Evolutionary conservation across 805 yeast genomes (phyloP).

Genomic region (Saccharomycopsis selenospora): DNA sequence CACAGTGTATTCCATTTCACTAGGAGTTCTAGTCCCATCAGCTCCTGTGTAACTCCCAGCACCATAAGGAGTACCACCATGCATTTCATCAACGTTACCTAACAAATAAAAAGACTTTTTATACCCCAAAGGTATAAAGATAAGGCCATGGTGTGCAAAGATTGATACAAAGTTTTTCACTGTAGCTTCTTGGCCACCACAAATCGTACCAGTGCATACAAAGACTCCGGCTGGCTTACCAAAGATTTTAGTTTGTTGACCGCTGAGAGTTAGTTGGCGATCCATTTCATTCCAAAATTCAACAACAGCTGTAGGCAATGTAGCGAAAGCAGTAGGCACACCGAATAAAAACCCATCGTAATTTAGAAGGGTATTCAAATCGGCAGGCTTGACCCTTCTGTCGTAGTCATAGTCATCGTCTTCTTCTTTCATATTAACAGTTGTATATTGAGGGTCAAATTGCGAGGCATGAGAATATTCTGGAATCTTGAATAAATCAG

Average conservation of each 20-base stretch:
- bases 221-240: constrained; percentile 74
- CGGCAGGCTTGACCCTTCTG: constrained; percentile 60
- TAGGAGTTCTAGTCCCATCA: constrained; percentile 68
- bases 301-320: constrained; percentile 69
- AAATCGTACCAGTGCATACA: constrained; percentile 64
- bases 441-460: constrained; percentile 23
- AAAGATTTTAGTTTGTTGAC: constrained; percentile 48
- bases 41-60: constrained; percentile 74
- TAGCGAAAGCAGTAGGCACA: constrained; percentile 81
- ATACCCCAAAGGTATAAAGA: constrained; percentile 74
- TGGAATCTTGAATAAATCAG: constrained; percentile 65
- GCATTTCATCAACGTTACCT: constrained; percentile 52
- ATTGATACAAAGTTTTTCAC: constrained; percentile 55
- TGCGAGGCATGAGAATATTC: constrained; percentile 31
- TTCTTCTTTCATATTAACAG: constrained; percentile 55
- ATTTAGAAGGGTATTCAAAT: constrained; percentile 46
- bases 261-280: constrained; percentile 79
- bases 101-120: constrained; percentile 47
- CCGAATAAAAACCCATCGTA: constrained; percentile 85
- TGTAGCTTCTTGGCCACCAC: constrained; percentile 81
- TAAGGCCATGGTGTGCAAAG: constrained; percentile 73
- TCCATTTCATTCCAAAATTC: constrained; percentile 76
- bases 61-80: constrained; percentile 84
- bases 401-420: constrained; percentile 41
- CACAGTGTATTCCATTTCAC: constrained; percentile 53